Conservation (phyloP, 768 basidiomycete genomes). For the Mycena epipterygia region DNA sequence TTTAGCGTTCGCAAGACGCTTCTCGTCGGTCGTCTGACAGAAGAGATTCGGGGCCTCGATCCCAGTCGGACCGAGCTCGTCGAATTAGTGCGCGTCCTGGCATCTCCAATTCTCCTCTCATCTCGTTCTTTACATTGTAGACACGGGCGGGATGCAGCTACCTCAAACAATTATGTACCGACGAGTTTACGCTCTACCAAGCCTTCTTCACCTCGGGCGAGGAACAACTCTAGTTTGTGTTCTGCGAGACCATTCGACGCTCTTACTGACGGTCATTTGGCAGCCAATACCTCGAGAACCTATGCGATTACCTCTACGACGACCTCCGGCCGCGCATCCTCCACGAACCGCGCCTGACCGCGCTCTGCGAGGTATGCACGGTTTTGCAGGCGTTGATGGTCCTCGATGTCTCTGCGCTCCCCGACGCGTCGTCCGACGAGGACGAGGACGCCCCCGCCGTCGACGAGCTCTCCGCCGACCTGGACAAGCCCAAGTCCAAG, state of each 20-base stretch:
- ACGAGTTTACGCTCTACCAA: slow-evolving; percentile 89
- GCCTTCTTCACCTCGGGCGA: slow-evolving; percentile 92
- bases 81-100: slow-evolving; percentile 71
- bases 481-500: slow-evolving; percentile 12
- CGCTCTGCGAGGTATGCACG: slow-evolving; percentile 95
- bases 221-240: slow-evolving; percentile 63
- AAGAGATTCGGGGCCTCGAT: slow-evolving; percentile 88
- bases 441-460: too few species aligned
- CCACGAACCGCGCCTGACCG: slow-evolving; percentile 89
- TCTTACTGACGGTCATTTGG: neutral
- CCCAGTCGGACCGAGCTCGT: slow-evolving; percentile 87
- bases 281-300: slow-evolving; percentile 89
- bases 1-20: slow-evolving; percentile 80
- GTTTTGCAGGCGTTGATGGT: slow-evolving; percentile 98
- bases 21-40: slow-evolving; percentile 77
- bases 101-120: neutral
- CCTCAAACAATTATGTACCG: slow-evolving; percentile 90
- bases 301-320: slow-evolving; percentile 96
- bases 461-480: slow-evolving; percentile 22
- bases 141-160: slow-evolving; percentile 94
- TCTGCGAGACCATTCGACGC: neutral
- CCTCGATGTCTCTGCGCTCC: slow-evolving; percentile 76
- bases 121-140: slow-evolving; percentile 55
- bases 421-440: slow-evolving; percentile 40
- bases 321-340: slow-evolving; percentile 95